Base-by-base conservation (phyloP, 2,329 filamentous ascomycete genomes). In the Colletotrichum tanaceti region DNA sequence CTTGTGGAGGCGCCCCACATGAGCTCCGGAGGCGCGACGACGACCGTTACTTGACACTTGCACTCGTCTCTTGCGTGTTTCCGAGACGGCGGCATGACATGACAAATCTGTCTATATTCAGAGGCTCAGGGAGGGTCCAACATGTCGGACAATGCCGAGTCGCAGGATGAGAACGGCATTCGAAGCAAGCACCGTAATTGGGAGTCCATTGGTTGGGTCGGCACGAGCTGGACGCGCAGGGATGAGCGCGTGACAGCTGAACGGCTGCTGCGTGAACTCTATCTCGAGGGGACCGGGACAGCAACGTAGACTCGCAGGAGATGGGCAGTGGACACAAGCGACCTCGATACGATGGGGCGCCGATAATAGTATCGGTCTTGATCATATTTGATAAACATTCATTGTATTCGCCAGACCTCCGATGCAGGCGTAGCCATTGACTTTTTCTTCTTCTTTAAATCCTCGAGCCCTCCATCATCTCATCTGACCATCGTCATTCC, bases 401-500 rank as follows among this genome's bases (percentile, higher is more conserved):
- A 28, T 68, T 53, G 41, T 55, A 60, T 65, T 60, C 24, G 49
- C 55, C 65, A 49, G 61, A 50, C 41, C 35, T 28, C 50, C 61
- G 50, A 44, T 69, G 55, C 49, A 58, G 57, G 57, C 14, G 39
- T 11, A 20, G 39, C 47, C 66, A 44, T 61, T 38, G 38, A 44
- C 18, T 61, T 66, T n/a, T n/a, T n/a, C n/a, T n/a, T n/a, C n/a
- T n/a, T 66, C 65, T 38, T 43, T 35, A 46, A 66, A 24, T 16
- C 32, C n/a, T 46, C 28, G 32, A 20, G n/a, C 44, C n/a, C n/a
- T 35, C 55, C 53, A 18, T 55, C 53, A 24, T 55, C 14, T 39
- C 44, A 39, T 47, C 57, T 44, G 38, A 46, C 57, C 28, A 39
- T 59, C 65, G 46, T 68, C 66, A 66, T 57, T 57, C 54, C 44